Base-by-base conservation (phyloP, 2,329 filamentous ascomycete species). In the Cadophora luteo-olivacea region DNA sequence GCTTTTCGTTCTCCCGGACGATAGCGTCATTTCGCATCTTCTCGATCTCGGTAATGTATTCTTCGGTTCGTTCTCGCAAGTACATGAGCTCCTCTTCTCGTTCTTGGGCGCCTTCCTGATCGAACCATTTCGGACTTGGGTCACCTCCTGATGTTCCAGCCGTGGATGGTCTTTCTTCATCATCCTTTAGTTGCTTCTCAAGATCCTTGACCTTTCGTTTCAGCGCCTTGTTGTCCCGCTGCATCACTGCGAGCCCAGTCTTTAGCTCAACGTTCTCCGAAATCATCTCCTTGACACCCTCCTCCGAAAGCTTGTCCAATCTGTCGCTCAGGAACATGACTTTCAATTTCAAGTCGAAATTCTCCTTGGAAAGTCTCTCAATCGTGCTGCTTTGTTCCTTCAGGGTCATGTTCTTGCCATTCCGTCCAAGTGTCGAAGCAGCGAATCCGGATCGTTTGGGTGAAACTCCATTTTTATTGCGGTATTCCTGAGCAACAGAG, bases 301-400 rank as follows among this genome's bases (percentile, higher is more conserved):
- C 95, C 78, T 98, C 95, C 1, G 94, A 97, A 52, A 97, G 87
- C 77, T 95, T 96, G 80, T 97, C 94, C 24, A 99, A 83, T 1
- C 95, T 92, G 79, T 98, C 93, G 76, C 95, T 97, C 61, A 99
- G 86, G 77, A 97, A 99, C 85, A 97, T 97, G 72, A 98, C 96
- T 79, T 97, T 97, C 80, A 98, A 89, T 81, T 98, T 97, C 66
- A 98, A 83, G 78, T 97, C 95, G 78, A 98, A 99, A 73, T 99
- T 99, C 79, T 99, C 96, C 81, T 99, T 99, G 69, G 93, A 97
- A 1, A 98, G 85, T 68, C 94, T 90, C 80, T 99, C 96, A 72
- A 99, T 97, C 16, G 95, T 98, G 80, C 92, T 97, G 78, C 95
- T 97, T 80, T 99, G 96, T 80, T 99, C 96, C 79, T 97, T 98